Evolutionary conservation across 495 filamentous ascomycete species (phyloP), one percentile per base, ranked within the genome.

Genomic region (Peziza echinospora): DNA sequence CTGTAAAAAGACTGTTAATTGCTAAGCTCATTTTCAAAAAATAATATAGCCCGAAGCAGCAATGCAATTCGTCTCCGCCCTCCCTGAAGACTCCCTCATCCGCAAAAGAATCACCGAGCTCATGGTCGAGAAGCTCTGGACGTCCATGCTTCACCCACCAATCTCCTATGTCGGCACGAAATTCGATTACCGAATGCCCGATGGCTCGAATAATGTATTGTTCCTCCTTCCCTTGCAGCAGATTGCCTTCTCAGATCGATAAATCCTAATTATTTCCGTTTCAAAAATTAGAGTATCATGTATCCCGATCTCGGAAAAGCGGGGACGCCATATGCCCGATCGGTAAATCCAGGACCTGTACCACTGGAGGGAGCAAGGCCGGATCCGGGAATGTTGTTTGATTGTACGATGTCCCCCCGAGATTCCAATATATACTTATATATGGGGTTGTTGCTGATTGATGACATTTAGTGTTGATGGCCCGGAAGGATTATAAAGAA

Each of bases 331-430:
- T 67, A 67, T 45, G 65, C 52, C 17, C 59, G 16, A 49, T 77
- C 73, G 45, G 72, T 78, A 11, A 63, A 68, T 51, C 69, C 78
- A 13, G 64, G 59, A 39, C 65, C 63, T 44, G 71, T 70, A 1
- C 60, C 82, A 43, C 73, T 73, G 41, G 72, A 71, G 13, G 59
- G 52, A 16, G 57, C 52, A 7, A 52, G 50, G 25, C 84, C 85
- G 0, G 83, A 91, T 52, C 76, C 85, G 1, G 71, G 65, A 5
- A 67, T 78, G 5, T 68, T 93, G 23, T 92, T 85, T 52, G 85
- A 92, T 55, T 45, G 62, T 53, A 51, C 11, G 21, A n/a, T 39
- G 44, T 39, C 26, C 46, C 19, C 47, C n/a, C 30, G 19, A 22
- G 22, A 11, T 23, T n/a, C 2, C 11, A 4, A 2, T n/a, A n/a